Conservation (phyloP, 2,329 filamentous ascomycete species). For the Penicillium frequentans region DNA sequence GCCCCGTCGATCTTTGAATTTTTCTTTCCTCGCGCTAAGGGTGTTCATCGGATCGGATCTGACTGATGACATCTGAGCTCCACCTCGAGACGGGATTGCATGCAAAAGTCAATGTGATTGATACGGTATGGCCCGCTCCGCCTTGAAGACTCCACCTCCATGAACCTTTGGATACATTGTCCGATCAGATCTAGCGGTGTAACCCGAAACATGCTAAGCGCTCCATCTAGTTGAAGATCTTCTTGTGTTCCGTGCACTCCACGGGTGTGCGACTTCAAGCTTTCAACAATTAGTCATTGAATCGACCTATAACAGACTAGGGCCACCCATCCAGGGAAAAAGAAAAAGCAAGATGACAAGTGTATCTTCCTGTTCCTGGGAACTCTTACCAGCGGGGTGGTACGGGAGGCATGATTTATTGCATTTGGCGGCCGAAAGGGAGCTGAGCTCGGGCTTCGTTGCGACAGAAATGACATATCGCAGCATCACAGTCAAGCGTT, state of each 20-base stretch:
- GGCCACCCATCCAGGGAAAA: neutral
- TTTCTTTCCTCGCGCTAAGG: neutral
- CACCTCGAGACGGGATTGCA: neutral
- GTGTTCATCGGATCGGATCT: slow-evolving; percentile 6
- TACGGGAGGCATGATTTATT: slow-evolving; percentile 16
- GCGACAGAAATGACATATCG: slow-evolving; percentile 26
- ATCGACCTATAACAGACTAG: neutral
- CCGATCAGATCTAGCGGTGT: slow-evolving; percentile 27
- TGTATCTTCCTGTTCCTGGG: slow-evolving; percentile 3
- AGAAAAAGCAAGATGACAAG: neutral
- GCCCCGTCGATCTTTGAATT: neutral
- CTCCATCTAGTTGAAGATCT: slow-evolving; percentile 10
- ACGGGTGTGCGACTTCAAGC: neutral
- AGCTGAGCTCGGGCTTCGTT: slow-evolving; percentile 18
- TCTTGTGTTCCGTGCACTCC: slow-evolving; percentile 1
- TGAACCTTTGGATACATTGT: neutral
- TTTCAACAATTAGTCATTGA: neutral
- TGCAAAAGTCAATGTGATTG: slow-evolving; percentile 20
- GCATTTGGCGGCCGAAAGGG: slow-evolving; percentile 12
- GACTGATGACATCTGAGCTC: slow-evolving; percentile 1
- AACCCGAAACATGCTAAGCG: slow-evolving; percentile 17
- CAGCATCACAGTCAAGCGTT: slow-evolving; percentile 11
- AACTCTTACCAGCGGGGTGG: slow-evolving; percentile 14
- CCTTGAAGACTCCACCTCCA: neutral
- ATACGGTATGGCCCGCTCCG: slow-evolving; percentile 14